Evolutionary conservation across 805 yeast species (phyloP), one percentile per base, ranked within the genome.

Genomic region (Candida vaughaniae): DNA sequence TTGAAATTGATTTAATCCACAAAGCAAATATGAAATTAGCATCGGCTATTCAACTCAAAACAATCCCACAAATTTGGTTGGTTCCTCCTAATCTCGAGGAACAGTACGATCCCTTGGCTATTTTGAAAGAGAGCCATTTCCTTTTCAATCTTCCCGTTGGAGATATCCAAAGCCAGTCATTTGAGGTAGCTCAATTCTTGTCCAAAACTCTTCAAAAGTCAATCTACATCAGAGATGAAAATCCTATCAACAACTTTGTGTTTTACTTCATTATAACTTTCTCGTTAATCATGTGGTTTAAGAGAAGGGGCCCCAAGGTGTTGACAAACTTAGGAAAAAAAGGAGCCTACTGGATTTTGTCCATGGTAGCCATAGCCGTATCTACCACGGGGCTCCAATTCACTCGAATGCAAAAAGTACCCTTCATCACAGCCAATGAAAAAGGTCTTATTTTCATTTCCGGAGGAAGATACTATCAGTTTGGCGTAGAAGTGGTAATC

Each of bases 1-100:
- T 69, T 25, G 59, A 65, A 28, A 72, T 76, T 9, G 90, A 83
- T 41, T 71, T 78, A 22, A 48, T 51, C 5, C 62, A 65, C 34
- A 45, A 52, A 2, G 53, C 62, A 2, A 80, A 80, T 46, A 41
- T 59, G 8, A 49, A 55, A 3, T 49, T 73, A 16, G 73, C 76
- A 41, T 52, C 60, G 17, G 55, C 60, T 7, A 47, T 80, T 35
- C 55, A 61, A 3, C 50, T 84, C 38, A 58, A 58, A 3, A 62
- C 76, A 2, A 77, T 82, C 3, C 93, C 95, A 1, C 80, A 77
- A 41, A 46, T 82, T n/a, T 77, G 88, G 78, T 62, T 83, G 2
- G 70, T 76, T 38, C 88, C 89, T 3, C 83, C 79, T 3, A 55
- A 52, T 30, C 44, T 42, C 15, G 26, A 36, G 17, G 58, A 55